Percentiles rank a stretch among this genome's conserved stretches.
phyloP scores from a whole-genome alignment of 2,329 filamentous ascomycete genomes.

The Fusarium goolgardi region DNA sequence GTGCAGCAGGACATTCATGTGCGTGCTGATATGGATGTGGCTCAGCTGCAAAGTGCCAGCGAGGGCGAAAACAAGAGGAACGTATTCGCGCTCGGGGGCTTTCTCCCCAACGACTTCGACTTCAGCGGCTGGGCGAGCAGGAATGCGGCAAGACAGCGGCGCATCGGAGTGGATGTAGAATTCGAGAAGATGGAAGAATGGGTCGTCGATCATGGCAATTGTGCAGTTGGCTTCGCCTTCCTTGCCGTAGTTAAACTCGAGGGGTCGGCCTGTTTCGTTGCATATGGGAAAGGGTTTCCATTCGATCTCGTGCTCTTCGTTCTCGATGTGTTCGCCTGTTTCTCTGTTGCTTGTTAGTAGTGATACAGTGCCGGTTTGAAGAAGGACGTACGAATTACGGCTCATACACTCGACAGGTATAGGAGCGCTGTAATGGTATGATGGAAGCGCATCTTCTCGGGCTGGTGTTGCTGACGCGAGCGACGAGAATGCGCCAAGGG shows the following conservation, averaged over 20 bases:
- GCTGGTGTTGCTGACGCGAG: slow-evolving; percentile 44
- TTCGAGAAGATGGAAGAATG: slow-evolving; percentile 89
- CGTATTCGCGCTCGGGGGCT: slow-evolving; percentile 69
- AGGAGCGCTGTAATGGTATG: slow-evolving; percentile 73
- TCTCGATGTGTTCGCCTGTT: slow-evolving; percentile 89
- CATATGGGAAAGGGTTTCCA: slow-evolving; percentile 93
- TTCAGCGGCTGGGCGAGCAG: slow-evolving; percentile 74
- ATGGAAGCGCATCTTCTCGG: slow-evolving; percentile 62
- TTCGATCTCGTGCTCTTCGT: slow-evolving; percentile 83
- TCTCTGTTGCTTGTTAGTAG: slow-evolving; percentile 65
- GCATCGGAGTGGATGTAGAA: slow-evolving; percentile 99
- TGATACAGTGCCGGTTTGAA: not conserved
- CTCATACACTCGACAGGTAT: slow-evolving; percentile 80
- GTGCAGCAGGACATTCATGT: slow-evolving; percentile 90
- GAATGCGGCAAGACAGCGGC: slow-evolving; percentile 89
- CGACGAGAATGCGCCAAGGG: slow-evolving; percentile 44
- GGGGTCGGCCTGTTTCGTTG: slow-evolving; percentile 84
- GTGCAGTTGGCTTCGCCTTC: slow-evolving; percentile 88
- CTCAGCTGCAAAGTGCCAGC: slow-evolving; percentile 88
- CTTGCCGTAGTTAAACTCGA: slow-evolving; percentile 88
- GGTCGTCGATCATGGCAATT: slow-evolving; percentile 78
- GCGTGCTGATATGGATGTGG: slow-evolving; percentile 90
- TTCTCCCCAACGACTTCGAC: slow-evolving; percentile 66
- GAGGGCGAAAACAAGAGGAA: slow-evolving; percentile 88
- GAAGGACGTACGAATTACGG: slow-evolving; percentile 71